A percentile compares a stretch with the other conserved stretches of the same genome.
Conservation (phyloP, 129 eudicot species). For the carrot (Daucus carota) region DH1_v3.0 NC_030381.2:38523501-38524000, state of each 20-base stretch:
- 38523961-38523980: neutral
- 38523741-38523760: neutral
- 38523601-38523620: no score
- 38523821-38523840: slow-evolving; percentile 75
- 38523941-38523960: slow-evolving; percentile 71
- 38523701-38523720: neutral
- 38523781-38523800: slow-evolving; percentile 5
- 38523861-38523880: slow-evolving; percentile 89
- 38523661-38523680: no score
- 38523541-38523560: no score
- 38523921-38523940: slow-evolving; percentile 71
- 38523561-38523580: no score
- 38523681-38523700: no score
- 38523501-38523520: no score
- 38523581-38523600: no score
- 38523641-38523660: no score
- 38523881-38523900: slow-evolving; percentile 56
- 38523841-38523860: slow-evolving; percentile 76
- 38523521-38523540: no score
- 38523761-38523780: neutral
- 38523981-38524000: neutral
- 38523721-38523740: neutral
- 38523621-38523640: no score
- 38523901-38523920: slow-evolving; percentile 67
- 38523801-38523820: slow-evolving; percentile 68